Evolutionary conservation across 2,329 filamentous ascomycete genomes (phyloP), one percentile per base, ranked within the genome.

Genomic region (Hyphodiscus sp.): DNA sequence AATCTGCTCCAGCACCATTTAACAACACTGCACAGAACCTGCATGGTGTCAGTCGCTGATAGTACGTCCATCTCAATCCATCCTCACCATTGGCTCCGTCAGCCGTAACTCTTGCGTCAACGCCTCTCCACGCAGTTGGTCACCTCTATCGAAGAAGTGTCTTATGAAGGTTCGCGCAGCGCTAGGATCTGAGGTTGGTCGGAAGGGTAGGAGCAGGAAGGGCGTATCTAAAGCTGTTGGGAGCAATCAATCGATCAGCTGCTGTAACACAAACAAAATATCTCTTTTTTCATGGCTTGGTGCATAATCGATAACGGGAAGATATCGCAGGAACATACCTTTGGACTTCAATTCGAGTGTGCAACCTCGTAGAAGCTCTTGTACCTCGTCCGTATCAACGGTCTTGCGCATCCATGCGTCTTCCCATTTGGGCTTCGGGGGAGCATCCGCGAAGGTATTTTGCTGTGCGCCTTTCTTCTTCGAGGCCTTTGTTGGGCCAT

Each of bases 1-100:
- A 99, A 76, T 72, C 94, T 83, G 69, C 89, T 91, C 94, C 94
- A 99, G 71, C 92, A 97, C 94, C 94, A 99, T 76, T 97, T 99
- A 60, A 94, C 78, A 43, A 96, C 91, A 64, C 91, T 94, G 60
- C 91, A 91, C 51, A 99, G 81, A 53, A 95, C 91, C 90, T 96
- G 58, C 29, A 41, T 30, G 19, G 47, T 48, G 49, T 71, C 64
- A 71, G 63, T 47, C 23, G 44, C 19, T 20, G 23, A 38, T 26
- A 54, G 49, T 52, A 13, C 60, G 53, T 13, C 41, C 2, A 43
- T 47, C 47, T 50, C 46, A 23, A 54, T 47, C 51, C 48, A 50
- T 57, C 65, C 82, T 61, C 78, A 96, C 92, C 86, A 96, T 90
- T 55, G 92, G 91, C 71, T 96, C 92, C 23, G 88, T 89, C 74